A percentile compares a stretch with the other conserved stretches of the same genome.
phyloP scores from a whole-genome alignment of 78 protist species.

The Blattamonas nauphoetae region DNA sequence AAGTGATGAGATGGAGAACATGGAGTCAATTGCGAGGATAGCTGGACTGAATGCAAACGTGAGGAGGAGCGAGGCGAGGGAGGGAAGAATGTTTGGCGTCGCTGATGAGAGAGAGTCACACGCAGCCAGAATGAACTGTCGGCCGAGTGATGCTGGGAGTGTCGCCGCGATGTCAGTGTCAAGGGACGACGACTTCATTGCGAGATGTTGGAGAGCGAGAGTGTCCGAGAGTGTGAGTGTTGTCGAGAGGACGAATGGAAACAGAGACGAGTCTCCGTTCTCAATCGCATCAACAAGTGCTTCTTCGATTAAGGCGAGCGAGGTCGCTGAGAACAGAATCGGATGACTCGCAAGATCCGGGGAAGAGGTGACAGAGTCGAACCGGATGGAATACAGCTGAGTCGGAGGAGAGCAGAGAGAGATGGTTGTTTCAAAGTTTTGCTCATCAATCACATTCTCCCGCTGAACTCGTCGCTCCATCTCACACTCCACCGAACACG shows the following conservation, averaged over 20 bases:
- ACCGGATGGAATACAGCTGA: no score
- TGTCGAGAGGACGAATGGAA: background rate
- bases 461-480: background rate
- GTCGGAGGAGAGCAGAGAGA: no score
- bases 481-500: background rate
- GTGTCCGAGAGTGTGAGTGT: background rate
- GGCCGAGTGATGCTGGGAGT: background rate
- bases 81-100: background rate
- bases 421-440: no score
- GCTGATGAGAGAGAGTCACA: background rate
- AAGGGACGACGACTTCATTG: background rate
- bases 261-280: background rate
- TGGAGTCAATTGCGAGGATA: background rate
- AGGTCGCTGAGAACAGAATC: background rate
- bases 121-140: background rate
- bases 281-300: background rate
- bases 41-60: background rate
- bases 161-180: background rate
- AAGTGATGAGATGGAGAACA: no score
- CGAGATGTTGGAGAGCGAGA: background rate
- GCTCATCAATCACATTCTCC: background rate
- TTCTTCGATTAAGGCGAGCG: background rate
- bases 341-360: background rate
- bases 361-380: background rate
- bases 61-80: background rate